Evolutionary conservation across 768 basidiomycete genomes (phyloP), one percentile per base, ranked within the genome.

Genomic region (Leccinum subtestaceum): DNA sequence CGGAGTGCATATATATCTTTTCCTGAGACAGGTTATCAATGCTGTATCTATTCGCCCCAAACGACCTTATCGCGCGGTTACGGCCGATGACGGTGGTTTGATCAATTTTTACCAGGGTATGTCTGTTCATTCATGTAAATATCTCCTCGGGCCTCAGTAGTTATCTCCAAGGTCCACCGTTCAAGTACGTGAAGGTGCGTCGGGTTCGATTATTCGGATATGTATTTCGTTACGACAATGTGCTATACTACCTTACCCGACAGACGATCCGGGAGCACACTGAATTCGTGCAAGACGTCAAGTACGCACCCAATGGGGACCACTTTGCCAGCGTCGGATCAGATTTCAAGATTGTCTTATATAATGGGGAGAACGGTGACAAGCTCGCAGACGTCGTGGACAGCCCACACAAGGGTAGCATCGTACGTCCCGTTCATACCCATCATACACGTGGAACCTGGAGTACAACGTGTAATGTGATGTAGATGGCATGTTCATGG

Each of bases 261-360:
- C n/a, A 93, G 89, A 84, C 86, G 11, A 89, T 97, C 75, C 87
- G 85, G 72, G 89, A 88, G 2, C 96, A 98, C 71, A 89, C 87
- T 13, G 92, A 89, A 71, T 97, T 95, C 67, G 91, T 98, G 15
- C 93, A 96, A 74, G 93, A 96, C 60, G 84, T 98, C 36, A 83
- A 85, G 55, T 98, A 86, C 69, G 80, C 93, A 0, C 85, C 87
- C 0, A 87, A 87, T 9, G 96, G 96, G 2, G 84, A 88, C 45
- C 77, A 86, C 46, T 95, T 98, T 68, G 89, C 85, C 13, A 94
- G 92, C 58, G 93, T 91, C 36, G 96, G 93, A 21, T 89, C 91
- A 5, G 96, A 98, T 71, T 82, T 80, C 31, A 96, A 89, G 76
- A 75, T 91, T 21, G 91, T 97, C 77, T 66, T 98, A 12, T 96